phyloP scores from a whole-genome alignment of 768 basidiomycete species.

The Tylopilus sp. region DNA sequence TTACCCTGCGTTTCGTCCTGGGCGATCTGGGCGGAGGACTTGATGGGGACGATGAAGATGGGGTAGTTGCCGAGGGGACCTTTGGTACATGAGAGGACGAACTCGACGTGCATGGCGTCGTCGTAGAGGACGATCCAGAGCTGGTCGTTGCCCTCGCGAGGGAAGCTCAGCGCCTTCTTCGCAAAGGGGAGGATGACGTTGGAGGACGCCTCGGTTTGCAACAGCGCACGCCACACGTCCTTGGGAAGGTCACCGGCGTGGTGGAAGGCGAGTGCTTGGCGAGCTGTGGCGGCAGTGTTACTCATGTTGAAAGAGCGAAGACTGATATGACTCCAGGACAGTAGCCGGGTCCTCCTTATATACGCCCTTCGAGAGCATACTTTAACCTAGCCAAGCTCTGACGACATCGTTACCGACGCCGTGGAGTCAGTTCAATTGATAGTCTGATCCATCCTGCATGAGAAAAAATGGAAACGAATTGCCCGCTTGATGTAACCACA shows the following conservation, averaged over 20 bases:
- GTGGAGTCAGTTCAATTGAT: background rate
- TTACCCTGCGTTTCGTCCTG: conserved; percentile 9
- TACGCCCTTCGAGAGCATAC: background rate
- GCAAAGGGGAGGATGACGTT: conserved; percentile 44
- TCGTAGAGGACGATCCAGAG: conserved; percentile 34
- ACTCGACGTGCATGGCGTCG: conserved; percentile 10
- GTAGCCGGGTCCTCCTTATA: background rate
- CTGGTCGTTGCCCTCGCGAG: conserved; percentile 3
- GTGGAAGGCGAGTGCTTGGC: conserved; percentile 3
- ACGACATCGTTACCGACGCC: background rate
- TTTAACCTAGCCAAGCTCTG: background rate
- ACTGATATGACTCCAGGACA: conserved; percentile 10
- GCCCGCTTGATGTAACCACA: no score
- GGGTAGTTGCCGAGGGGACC: conserved; percentile 3
- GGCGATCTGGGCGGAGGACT: conserved; percentile 10
- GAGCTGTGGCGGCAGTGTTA: background rate
- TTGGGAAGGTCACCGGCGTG: conserved; percentile 14
- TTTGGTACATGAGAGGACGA: conserved; percentile 7
- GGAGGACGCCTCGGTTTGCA: conserved; percentile 28
- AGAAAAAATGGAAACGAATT: background rate
- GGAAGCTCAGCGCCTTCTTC: conserved; percentile 20
- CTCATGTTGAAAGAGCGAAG: conserved; percentile 13
- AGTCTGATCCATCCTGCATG: conserved; percentile 20
- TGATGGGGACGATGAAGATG: conserved; percentile 16
- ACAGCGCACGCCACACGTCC: conserved; percentile 31